Evolutionary conservation across 2,329 filamentous ascomycete genomes (phyloP).

Genomic region (Cladosporium austrohemisphaericum): DNA sequence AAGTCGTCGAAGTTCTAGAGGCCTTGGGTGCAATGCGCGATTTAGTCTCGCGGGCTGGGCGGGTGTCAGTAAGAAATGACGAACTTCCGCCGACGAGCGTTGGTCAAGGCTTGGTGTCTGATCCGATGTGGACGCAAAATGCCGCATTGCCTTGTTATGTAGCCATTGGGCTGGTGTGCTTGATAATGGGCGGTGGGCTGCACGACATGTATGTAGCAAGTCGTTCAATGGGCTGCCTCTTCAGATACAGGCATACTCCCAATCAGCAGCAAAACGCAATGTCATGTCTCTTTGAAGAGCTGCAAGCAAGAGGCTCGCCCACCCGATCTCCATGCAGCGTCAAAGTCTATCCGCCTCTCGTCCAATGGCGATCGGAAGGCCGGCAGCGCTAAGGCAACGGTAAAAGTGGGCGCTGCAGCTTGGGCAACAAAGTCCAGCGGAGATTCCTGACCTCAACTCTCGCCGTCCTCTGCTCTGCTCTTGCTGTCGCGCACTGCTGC

Average conservation of each 20-base stretch:
- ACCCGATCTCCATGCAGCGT: slow-evolving; percentile 10
- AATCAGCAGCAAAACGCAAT: too few species aligned
- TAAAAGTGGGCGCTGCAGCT: slow-evolving; percentile 2
- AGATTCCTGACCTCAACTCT: not conserved
- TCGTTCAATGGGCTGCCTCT: too few species aligned
- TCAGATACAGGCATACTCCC: too few species aligned
- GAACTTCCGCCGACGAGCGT: slow-evolving; percentile 3
- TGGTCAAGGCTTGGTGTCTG: slow-evolving; percentile 7
- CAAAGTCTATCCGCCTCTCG: slow-evolving; percentile 1
- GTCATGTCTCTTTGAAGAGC: too few species aligned
- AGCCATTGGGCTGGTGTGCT: not conserved
- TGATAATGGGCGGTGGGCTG: too few species aligned
- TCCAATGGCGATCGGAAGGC: slow-evolving; percentile 1
- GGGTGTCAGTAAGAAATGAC: slow-evolving; percentile 9
- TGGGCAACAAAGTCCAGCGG: slow-evolving; percentile 11
- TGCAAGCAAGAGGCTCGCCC: too few species aligned
- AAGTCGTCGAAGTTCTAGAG: too few species aligned
- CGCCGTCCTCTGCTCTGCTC: not conserved
- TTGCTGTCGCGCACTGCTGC: slow-evolving; percentile 12
- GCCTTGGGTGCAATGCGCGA: not conserved
- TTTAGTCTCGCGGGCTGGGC: not conserved
- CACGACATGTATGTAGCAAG: too few species aligned
- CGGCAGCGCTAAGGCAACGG: not conserved
- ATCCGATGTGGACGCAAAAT: slow-evolving; percentile 15
- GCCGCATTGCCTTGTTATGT: slow-evolving; percentile 7